These are phyloP conservation scores for Xylariaceae sp. DNA, from an alignment of 2,329 filamentous ascomycete species.

Conservation along the genomic window DNA sequence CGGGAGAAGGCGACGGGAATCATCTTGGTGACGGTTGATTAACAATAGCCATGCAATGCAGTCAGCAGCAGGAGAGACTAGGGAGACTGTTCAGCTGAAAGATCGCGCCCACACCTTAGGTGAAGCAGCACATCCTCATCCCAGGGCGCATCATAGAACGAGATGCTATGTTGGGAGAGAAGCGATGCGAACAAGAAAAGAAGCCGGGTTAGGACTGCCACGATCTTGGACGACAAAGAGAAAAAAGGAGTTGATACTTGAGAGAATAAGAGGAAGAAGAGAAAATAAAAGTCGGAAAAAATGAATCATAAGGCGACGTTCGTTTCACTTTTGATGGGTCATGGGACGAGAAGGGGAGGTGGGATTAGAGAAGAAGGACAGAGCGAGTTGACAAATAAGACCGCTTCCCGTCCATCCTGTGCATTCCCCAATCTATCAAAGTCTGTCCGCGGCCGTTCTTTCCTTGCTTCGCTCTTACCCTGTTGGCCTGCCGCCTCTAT, in stretches of 20 bases:
- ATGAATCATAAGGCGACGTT: background rate
- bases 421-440: background rate
- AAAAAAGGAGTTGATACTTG: background rate
- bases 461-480: background rate
- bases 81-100: constrained; percentile 10
- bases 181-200: background rate
- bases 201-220: background rate
- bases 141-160: background rate
- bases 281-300: background rate
- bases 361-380: background rate
- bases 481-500: background rate
- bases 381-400: constrained; percentile 10
- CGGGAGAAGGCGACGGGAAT: constrained; percentile 28
- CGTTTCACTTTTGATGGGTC: background rate
- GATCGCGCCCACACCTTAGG: constrained; percentile 24
- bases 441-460: background rate
- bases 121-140: constrained; percentile 16
- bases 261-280: background rate
- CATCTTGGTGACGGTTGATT: constrained; percentile 22
- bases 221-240: background rate
- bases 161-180: background rate
- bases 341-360: constrained; percentile 1
- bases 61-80: constrained; percentile 15
- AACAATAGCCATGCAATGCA: constrained; percentile 26
- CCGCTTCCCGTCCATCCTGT: constrained; percentile 5